Conservation (phyloP, 2,329 filamentous ascomycete genomes). For the Ceratocystis huliohia region DNA sequence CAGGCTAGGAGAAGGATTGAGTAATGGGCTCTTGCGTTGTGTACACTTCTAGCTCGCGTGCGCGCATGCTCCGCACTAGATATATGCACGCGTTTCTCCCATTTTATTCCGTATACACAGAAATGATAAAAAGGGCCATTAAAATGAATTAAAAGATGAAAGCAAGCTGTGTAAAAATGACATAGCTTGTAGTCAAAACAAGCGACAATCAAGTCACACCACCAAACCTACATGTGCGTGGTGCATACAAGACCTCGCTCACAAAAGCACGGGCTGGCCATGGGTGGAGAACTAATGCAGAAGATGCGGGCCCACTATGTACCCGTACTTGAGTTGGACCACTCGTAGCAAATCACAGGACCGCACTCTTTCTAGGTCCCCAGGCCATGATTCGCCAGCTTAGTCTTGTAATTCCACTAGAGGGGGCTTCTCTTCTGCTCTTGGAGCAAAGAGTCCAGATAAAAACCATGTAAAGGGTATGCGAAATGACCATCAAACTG, state of each 20-base stretch:
- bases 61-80: background rate
- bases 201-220: slow-evolving; percentile 16
- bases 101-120: no score
- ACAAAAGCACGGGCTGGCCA: slow-evolving; percentile 8
- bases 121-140: background rate
- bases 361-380: no score
- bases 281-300: background rate
- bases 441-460: no score
- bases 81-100: background rate
- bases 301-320: background rate
- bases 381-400: background rate
- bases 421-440: no score
- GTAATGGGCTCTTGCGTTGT: no score
- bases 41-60: no score
- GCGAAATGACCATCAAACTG: background rate
- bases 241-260: slow-evolving; percentile 9
- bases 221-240: slow-evolving; percentile 15
- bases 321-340: background rate
- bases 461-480: no score
- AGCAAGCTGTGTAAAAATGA: background rate
- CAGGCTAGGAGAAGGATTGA: no score
- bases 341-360: background rate
- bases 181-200: slow-evolving; percentile 15
- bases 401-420: background rate
- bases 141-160: background rate